Evolutionary conservation across 371 early-diverging fungal species (phyloP), one percentile per base, ranked within the genome.

Genomic region (Actinomortierella ambigua): DNA sequence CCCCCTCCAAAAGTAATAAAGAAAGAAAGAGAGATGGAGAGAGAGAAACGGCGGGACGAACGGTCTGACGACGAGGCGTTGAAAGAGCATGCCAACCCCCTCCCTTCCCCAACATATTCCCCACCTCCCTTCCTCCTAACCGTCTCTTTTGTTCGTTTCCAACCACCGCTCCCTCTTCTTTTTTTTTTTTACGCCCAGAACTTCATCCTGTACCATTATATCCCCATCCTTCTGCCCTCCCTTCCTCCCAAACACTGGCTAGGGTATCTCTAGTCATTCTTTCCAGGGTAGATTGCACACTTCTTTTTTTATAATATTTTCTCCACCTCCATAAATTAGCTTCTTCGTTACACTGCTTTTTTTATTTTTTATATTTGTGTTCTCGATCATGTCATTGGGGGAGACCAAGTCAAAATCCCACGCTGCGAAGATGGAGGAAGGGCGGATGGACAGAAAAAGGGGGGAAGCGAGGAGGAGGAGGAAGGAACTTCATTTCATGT

Each of bases 41-140:
- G 44, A 13, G 13, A 44, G 44, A 13, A 57, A 3, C 26, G 55
- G 60, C 59, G 57, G 1, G 54, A 61, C 44, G 53, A 67, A 23
- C 24, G 46, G n/a, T 50, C 57, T 44, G 48, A 61, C 48, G 65
- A 70, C 22, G 65, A 68, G 63, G 40, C 42, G 48, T n/a, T 34
- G 34, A 34, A 34, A 34, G 34, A 34, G 34, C 34, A 34, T 34
- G 34, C 34, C 34, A 34, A 34, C 34, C 34, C 22, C 0, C 52
- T 24, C 22, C 28, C 15, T 48, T 17, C 11, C 14, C 17, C 7
- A 3, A 15, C 15, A 20, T 40, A 40, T 13, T 28, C 23, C 26
- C n/a, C n/a, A n/a, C n/a, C n/a, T n/a, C n/a, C n/a, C 42, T 57
- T 20, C 22, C 11, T 50, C 39, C 42, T 50, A 15, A 58, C 17